Evolutionary conservation across 768 basidiomycete species (phyloP), one percentile per base, ranked within the genome.

Genomic region (Pisolithus tinctorius): DNA sequence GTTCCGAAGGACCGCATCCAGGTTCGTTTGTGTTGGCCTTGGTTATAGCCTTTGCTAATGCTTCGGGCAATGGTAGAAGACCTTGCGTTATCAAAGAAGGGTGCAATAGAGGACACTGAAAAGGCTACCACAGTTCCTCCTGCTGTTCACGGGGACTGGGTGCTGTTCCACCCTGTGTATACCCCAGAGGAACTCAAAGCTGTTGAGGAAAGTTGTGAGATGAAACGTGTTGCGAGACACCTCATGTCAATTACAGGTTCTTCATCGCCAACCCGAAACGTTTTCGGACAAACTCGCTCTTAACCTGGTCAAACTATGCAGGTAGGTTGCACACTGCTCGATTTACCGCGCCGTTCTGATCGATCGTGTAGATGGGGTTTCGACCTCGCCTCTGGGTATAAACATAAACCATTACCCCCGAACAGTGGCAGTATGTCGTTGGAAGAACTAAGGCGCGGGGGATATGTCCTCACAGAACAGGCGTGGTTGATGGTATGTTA

Each of bases 81-180:
- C 49, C 57, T 54, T 9, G 53, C 54, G n/a, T 11, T 52, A 20
- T 27, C 53, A 7, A 58, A 62, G 42, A 54, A 55, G 3, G 51
- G 47, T 16, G 48, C 64, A 17, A 44, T 49, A 1, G 29, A 43
- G 36, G 54, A 57, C 52, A 66, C 65, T 26, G 75, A 71, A 60
- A 77, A 76, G 1, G 73, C 75, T 50, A 78, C 74, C 63, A 80
- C 81, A 4, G 69, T 81, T 13, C 81, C 81, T 2, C 70, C 74
- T 3, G 76, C 74, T 62, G 65, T 82, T 46, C 76, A 73, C 38
- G 88, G 88, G 2, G 88, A 89, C 59, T 96, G 93, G 91, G 91
- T 95, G 10, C 71, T 96, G 2, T 91, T 93, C 63, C 91, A 95
- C 63, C 94, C 94, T 0, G 93, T 95, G 2, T 97, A 97, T 65